Conservation (phyloP, 2,329 filamentous ascomycete genomes). For the Colletotrichum camelliae region DNA sequence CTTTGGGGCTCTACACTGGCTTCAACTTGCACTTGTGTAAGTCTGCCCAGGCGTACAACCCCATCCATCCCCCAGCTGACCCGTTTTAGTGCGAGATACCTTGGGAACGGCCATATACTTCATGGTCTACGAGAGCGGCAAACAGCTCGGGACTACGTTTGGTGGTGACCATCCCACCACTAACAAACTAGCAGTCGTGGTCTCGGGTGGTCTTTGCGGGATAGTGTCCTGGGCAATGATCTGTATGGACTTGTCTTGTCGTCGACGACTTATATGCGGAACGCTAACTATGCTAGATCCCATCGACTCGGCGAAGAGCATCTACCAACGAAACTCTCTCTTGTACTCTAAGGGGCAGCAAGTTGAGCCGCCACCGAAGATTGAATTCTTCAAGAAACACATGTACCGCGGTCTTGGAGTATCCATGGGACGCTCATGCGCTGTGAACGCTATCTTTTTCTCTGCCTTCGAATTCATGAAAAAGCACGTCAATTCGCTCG, state of each 20-base stretch:
- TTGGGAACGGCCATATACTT: conserved; percentile 87
- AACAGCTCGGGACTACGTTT: conserved; percentile 80
- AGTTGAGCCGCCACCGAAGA: conserved; percentile 71
- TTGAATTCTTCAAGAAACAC: conserved; percentile 76
- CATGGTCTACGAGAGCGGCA: conserved; percentile 86
- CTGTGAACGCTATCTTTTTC: conserved; percentile 90
- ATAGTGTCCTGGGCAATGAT: conserved; percentile 83
- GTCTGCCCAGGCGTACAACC: conserved; percentile 35
- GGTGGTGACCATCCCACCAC: conserved; percentile 75
- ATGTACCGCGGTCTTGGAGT: conserved; percentile 87
- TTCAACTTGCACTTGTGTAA: conserved; percentile 79
- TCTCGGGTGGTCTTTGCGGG: conserved; percentile 81
- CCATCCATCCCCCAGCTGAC: not conserved
- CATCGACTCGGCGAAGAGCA: conserved; percentile 84
- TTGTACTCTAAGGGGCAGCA: conserved; percentile 70
- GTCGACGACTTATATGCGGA: not conserved
- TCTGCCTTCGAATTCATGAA: conserved; percentile 87
- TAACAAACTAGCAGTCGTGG: conserved; percentile 78
- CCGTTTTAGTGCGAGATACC: conserved; percentile 74
- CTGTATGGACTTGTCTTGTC: conserved; percentile 53
- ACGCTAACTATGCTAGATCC: conserved; percentile 51
- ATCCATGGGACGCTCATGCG: conserved; percentile 81
- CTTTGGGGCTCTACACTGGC: conserved; percentile 79
- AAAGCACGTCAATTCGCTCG: conserved; percentile 64
- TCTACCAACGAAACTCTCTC: conserved; percentile 83